Base-by-base conservation (phyloP, 2,329 filamentous ascomycete species). In the Acrodontium crateriforme region DNA sequence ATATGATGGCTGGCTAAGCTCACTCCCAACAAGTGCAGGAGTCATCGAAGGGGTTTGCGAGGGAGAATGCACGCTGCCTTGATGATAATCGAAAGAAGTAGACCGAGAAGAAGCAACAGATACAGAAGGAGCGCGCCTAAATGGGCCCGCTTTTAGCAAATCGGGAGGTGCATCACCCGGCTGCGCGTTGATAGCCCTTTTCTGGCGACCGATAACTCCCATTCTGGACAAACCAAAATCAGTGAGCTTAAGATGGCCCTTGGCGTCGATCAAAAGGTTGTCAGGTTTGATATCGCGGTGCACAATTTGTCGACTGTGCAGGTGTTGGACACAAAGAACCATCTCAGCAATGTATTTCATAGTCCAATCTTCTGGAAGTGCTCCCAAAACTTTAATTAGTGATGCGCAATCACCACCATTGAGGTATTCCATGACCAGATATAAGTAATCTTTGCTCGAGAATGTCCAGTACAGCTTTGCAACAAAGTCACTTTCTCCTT, bases 381-480 rank as follows among this genome's bases (percentile, higher is more conserved):
- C 84, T 16, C 85, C 85, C 1, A 98, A 67, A 15, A 93, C 75
- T 52, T 95, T 98, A 59, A 95, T 89, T 29, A 98, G 65, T 5
- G 89, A 93, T 26, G 91, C 89, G 51, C 87, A 98, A 48, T 98
- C 89, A 24, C 89, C 89, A 18, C 89, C 89, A 44, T 95, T 98
- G 32, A 98, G 67, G 56, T 98, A 98, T 51, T 98, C 89, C 89
- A 98, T 98, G 14, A 98, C 89, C 34, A 98, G 67, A 50, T 95
- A 98, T 14, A 98, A 73, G 50, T 94, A 98, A 49, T 98, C 89
- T 50, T 98, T 98, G 65, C 87, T 98, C 3, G 89, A 93, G 49
- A 98, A 98, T 0, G 89, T 98, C 91, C 91, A 98, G 59, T 95
- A 98, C 9, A 98, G 68, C 60, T 98, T 98, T 15, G 89, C 89